phyloP scores from a whole-genome alignment of 306 rosid species.

The Sesbania bispinosa region DNA sequence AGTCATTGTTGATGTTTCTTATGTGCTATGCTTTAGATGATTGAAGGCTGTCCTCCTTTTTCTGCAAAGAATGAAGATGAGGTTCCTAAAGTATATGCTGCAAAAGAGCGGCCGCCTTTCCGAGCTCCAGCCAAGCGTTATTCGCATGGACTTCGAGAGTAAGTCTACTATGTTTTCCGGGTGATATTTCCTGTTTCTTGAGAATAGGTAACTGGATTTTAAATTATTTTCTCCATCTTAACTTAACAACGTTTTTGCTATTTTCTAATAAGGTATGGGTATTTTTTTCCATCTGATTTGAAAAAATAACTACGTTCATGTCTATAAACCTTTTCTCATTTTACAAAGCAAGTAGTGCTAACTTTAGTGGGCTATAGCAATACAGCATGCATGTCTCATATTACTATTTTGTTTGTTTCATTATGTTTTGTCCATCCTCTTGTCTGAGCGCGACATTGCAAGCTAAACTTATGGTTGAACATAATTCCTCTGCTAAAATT shows the following conservation, averaged over 20 bases:
- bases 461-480: not conserved
- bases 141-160: slow-evolving; percentile 81
- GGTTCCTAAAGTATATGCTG: slow-evolving; percentile 62
- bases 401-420: not conserved
- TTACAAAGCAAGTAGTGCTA: not conserved
- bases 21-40: slow-evolving; percentile 59
- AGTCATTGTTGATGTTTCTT: slow-evolving; percentile 25
- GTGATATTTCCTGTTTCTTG: slow-evolving; percentile 6
- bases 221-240: not conserved
- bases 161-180: slow-evolving; percentile 29
- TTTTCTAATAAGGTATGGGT: not conserved
- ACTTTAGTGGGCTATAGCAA: not conserved
- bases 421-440: not conserved
- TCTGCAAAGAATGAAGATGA: slow-evolving; percentile 55
- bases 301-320: not conserved
- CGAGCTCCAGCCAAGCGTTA: slow-evolving; percentile 68
- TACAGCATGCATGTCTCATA: not conserved
- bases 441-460: not conserved
- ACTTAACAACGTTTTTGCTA: too few species aligned
- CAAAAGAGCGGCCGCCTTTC: slow-evolving; percentile 79
- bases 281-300: not conserved
- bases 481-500: not conserved
- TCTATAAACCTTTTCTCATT: not conserved
- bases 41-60: slow-evolving; percentile 87
- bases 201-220: not conserved